A percentile compares a stretch with the other conserved stretches of the same genome.
Conservation (phyloP, 495 filamentous ascomycete genomes). For the Xylaria sp. region DNA sequence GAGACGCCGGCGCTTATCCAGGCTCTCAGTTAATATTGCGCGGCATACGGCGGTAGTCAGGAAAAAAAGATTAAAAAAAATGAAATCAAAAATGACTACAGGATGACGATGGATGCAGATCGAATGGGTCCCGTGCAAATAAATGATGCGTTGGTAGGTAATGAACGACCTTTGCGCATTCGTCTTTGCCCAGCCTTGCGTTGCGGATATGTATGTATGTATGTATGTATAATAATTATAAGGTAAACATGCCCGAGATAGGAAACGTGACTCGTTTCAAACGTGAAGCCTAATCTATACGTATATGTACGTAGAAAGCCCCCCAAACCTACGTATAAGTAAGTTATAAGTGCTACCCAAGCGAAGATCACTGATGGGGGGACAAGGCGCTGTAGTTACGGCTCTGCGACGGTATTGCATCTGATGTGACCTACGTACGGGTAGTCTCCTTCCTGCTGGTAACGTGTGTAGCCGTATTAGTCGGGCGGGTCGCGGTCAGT, state of each 20-base stretch:
- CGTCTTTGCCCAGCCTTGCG: neutral
- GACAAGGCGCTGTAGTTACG: no score
- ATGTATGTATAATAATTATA: no score
- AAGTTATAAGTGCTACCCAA: no score
- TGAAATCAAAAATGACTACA: neutral
- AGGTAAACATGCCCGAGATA: no score
- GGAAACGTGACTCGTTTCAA: neutral
- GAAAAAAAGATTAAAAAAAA: neutral
- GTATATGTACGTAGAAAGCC: no score
- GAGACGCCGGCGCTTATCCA: slow-evolving; percentile 11
- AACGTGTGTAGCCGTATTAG: slow-evolving; percentile 2
- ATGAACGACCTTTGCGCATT: neutral
- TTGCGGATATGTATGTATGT: neutral
- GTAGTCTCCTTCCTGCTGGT: slow-evolving; percentile 10
- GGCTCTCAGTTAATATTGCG: slow-evolving; percentile 2
- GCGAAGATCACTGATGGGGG: neutral
- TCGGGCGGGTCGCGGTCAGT: slow-evolving; percentile 18
- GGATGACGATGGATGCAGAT: slow-evolving; percentile 5
- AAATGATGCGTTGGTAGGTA: neutral
- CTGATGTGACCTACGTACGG: neutral
- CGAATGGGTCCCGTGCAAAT: neutral
- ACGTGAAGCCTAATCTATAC: neutral
- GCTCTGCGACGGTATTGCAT: slow-evolving; percentile 6
- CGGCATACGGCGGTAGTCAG: slow-evolving; percentile 1
- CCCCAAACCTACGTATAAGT: no score